Percentiles rank a stretch among this genome's conserved stretches.
Evolutionary conservation across 208 protist species (phyloP).

Genomic region (Leishmania arabica): DNA sequence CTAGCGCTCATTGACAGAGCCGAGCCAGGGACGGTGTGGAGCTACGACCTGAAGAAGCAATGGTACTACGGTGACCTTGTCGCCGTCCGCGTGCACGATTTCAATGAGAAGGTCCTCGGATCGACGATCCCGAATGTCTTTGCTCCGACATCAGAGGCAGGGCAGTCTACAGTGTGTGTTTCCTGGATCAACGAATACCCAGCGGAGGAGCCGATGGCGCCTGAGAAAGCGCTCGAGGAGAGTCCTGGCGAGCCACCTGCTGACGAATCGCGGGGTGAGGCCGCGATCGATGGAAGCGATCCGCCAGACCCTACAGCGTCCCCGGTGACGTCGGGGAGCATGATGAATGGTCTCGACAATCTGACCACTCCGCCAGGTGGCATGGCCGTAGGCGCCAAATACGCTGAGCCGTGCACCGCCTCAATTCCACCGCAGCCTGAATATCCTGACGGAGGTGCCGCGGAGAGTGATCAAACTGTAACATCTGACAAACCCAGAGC

Average conservation of each 20-base stretch:
- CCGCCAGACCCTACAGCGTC: not conserved
- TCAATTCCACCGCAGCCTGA: not conserved
- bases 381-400: not conserved
- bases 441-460: not conserved
- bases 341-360: not conserved
- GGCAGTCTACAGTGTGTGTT: slow-evolving; percentile 28
- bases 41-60: slow-evolving; percentile 34
- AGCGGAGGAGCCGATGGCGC: slow-evolving; percentile 2
- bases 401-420: not conserved
- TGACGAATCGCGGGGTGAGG: not conserved
- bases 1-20: slow-evolving; percentile 51
- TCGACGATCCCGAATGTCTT: slow-evolving; percentile 49
- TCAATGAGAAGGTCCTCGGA: slow-evolving; percentile 38
- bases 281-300: not conserved
- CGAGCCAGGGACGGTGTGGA: slow-evolving; percentile 45
- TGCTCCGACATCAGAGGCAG: slow-evolving; percentile 5
- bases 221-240: not conserved
- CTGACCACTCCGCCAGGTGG: not conserved
- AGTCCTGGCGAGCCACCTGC: too few relatives aligned
- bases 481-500: not conserved
- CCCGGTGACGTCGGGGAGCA: not conserved
- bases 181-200: slow-evolving; percentile 43
- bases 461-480: not conserved
- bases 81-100: slow-evolving; percentile 49
- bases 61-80: slow-evolving; percentile 43